Evolutionary conservation across 1,139 yeast genomes (phyloP).

Genomic region (Suhomyces bribrorum): DNA sequence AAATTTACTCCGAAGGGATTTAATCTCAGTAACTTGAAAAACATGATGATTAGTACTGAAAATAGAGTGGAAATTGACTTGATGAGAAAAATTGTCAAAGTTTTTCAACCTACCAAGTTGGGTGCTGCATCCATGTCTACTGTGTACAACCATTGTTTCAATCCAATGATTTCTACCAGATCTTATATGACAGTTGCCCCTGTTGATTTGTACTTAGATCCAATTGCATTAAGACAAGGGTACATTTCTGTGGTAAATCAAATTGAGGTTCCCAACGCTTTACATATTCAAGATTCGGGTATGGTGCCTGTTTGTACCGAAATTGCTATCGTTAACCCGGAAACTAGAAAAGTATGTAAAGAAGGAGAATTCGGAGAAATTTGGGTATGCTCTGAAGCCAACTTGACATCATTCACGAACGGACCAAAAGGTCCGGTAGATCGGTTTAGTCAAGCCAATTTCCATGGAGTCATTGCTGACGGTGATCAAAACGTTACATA

Average conservation of each 20-base stretch:
- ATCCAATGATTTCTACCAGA: conserved; percentile 82
- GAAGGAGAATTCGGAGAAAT: conserved; percentile 98
- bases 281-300: conserved; percentile 90
- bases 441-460: conserved; percentile 42
- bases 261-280: conserved; percentile 61
- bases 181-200: conserved; percentile 91
- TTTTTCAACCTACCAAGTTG: conserved; percentile 65
- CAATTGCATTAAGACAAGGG: conserved; percentile 86
- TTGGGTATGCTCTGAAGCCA: conserved; percentile 93
- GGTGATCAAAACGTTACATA: conserved; percentile 67
- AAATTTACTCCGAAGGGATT: conserved; percentile 67
- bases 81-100: conserved; percentile 59
- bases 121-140: conserved; percentile 73
- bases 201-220: conserved; percentile 82
- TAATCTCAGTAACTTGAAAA: conserved; percentile 65
- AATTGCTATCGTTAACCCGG: conserved; percentile 93
- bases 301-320: conserved; percentile 95
- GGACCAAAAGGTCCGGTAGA: conserved; percentile 53
- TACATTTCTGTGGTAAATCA: conserved; percentile 79
- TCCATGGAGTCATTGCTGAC: conserved; percentile 56
- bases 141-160: conserved; percentile 75
- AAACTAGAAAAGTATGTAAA: conserved; percentile 72
- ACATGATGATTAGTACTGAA: conserved; percentile 80
- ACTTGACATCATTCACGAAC: conserved; percentile 61
- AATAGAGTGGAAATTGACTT: conserved; percentile 70